Base-by-base conservation (phyloP, 2,329 filamentous ascomycete genomes). In the Colletotrichum spinosum region DNA sequence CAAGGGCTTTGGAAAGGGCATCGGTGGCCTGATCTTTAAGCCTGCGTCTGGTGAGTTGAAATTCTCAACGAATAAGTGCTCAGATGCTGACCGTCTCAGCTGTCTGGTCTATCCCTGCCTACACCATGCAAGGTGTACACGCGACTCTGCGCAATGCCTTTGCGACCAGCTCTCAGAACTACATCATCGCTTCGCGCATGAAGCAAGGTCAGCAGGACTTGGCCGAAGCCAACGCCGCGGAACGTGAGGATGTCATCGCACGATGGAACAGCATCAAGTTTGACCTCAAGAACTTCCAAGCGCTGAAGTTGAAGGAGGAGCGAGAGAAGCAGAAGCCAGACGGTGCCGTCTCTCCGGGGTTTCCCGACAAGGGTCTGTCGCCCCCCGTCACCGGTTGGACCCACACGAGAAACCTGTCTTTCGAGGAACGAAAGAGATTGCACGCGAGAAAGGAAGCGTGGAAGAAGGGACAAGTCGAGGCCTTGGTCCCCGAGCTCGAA, bases 21-120 rank as follows among this genome's bases (percentile, higher is more conserved):
- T 97, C 44, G 93, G 92, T 5, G 94, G 94, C 0, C 75, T 97
- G 2, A 83, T 96, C 1, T 79, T 96, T 17, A 97, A 97, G 74
- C 92, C 93, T n/a, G 87, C 90, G 61, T 92, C 92, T 65, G 93
- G 89, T 89, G 77, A 77, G 85, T 77, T 33, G 45, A 55, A 38
- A 9, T 15, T 33, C 13, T 41, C 35, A 13, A 49, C 1, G 15
- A 49, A n/a, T 4, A 25, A 25, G 25, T 25, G 25, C 25, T 25
- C 25, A 5, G 25, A 25, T 64, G 11, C 42, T 55, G 50, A 56
- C 60, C 13, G 5, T 49, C 44, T 34, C 64, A 84, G 88, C 85
- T 6, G 76, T 92, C 13, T 92, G 88, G 86, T 87, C 87, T 1
- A 77, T 97, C 4, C 92, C 93, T 0, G 94, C 90, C 6, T 97